Evolutionary conservation across 306 rosid species (phyloP).

Genomic region (Abrus pulchellus): DNA sequence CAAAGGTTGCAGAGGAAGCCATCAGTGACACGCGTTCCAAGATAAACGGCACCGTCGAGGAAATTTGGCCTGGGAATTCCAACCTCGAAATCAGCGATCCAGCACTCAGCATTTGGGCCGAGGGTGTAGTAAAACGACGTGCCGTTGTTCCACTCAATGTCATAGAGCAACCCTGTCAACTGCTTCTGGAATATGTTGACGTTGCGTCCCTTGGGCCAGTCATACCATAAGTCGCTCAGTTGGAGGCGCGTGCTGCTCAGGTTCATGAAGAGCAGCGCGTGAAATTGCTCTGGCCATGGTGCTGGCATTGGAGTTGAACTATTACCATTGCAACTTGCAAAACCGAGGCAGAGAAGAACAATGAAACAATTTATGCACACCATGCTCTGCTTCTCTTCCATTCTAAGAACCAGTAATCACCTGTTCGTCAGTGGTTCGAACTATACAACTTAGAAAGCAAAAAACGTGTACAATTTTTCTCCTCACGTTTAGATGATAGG

Average conservation of each 20-base stretch:
- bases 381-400: too few species aligned
- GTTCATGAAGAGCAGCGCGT: slow-evolving; percentile 62
- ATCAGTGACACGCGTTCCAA: slow-evolving; percentile 54
- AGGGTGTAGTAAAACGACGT: slow-evolving; percentile 62
- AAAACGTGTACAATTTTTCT: too few species aligned
- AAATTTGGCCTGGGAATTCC: slow-evolving; percentile 65
- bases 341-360: too few species aligned
- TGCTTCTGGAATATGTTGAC: slow-evolving; percentile 59
- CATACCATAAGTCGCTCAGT: slow-evolving; percentile 64
- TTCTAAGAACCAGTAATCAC: too few species aligned
- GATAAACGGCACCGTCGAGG: slow-evolving; percentile 59
- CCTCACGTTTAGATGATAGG: too few species aligned
- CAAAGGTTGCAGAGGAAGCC: slow-evolving; percentile 61
- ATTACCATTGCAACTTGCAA: background rate
- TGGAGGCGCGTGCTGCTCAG: slow-evolving; percentile 45
- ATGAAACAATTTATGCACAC: too few species aligned
- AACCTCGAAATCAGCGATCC: slow-evolving; percentile 45
- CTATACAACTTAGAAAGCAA: too few species aligned
- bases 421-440: too few species aligned
- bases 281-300: slow-evolving; percentile 70
- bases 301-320: slow-evolving; percentile 44
- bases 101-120: slow-evolving; percentile 35
- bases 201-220: slow-evolving; percentile 64
- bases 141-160: slow-evolving; percentile 68
- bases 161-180: slow-evolving; percentile 47